These are phyloP conservation scores for Podila epicladia DNA, from an alignment of 192 early-diverging fungal genomes.

Conservation along the genomic window DNA sequence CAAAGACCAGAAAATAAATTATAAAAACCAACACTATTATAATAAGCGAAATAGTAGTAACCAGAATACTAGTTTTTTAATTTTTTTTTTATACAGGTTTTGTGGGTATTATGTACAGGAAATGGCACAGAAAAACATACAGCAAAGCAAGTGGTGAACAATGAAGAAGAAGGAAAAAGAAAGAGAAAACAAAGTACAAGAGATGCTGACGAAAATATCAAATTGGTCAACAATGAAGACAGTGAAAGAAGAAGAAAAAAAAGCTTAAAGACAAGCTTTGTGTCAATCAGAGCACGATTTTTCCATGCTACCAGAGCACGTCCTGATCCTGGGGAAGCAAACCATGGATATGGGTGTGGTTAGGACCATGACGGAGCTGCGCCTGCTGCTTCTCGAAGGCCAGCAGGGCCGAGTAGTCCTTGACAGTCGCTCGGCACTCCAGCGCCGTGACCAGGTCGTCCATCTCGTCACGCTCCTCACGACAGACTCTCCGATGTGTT, in stretches of 20 bases:
- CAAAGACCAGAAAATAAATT: background rate
- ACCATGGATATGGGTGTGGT: no score
- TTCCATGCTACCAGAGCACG: no score
- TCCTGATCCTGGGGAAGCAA: no score
- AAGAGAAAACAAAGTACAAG: no score
- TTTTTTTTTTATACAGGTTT: background rate
- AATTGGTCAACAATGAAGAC: background rate
- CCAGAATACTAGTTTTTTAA: no score
- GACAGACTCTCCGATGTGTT: background rate
- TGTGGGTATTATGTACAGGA: slow-evolving; percentile 1
- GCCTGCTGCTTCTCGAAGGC: slow-evolving; percentile 28
- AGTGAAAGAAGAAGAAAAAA: background rate
- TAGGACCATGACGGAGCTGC: background rate
- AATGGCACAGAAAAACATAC: background rate
- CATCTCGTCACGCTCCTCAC: slow-evolving; percentile 12
- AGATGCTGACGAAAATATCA: no score
- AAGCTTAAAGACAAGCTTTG: background rate
- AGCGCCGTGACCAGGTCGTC: slow-evolving; percentile 30
- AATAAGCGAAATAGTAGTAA: no score
- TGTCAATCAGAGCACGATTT: background rate
- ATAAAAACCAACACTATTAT: no score
- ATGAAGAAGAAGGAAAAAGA: no score
- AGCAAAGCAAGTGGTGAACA: no score
- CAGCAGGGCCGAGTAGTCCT: slow-evolving; percentile 38
- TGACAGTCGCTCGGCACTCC: slow-evolving; percentile 30